Evolutionary conservation across 2,329 filamentous ascomycete species (phyloP).

Genomic region (Colletotrichum tropicale): DNA sequence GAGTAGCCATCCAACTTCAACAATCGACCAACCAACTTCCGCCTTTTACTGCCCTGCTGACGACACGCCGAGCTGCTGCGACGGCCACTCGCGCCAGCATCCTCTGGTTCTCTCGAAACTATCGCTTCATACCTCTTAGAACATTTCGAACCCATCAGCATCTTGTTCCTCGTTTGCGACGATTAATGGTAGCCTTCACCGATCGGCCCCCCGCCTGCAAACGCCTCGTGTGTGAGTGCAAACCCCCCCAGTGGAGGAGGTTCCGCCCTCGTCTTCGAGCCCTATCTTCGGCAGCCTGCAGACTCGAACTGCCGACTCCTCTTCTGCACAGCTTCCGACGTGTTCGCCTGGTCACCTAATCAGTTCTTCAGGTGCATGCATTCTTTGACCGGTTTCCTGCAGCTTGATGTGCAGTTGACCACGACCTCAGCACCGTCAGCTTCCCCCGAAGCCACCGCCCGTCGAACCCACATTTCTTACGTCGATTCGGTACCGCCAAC

Average conservation of each 20-base stretch:
- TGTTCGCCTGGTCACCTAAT: neutral
- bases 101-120: neutral
- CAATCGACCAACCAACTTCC: conserved; percentile 9
- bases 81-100: conserved; percentile 3
- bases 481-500: neutral
- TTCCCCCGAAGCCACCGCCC: neutral
- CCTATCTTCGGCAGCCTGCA: neutral
- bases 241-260: neutral
- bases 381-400: neutral
- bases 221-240: neutral
- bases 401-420: neutral
- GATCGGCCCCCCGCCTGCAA: neutral
- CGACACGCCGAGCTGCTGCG: conserved; percentile 6
- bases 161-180: neutral
- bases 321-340: neutral
- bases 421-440: neutral
- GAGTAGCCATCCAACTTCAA: neutral
- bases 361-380: neutral
- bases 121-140: neutral
- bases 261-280: neutral
- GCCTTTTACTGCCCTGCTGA: conserved; percentile 9
- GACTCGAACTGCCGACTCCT: neutral
- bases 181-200: neutral
- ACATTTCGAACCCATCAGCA: neutral
- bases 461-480: conserved; percentile 2